These are phyloP conservation scores for Blastobotrys chiropterorum DNA, from an alignment of 805 yeast genomes.

Conservation along the genomic window DNA sequence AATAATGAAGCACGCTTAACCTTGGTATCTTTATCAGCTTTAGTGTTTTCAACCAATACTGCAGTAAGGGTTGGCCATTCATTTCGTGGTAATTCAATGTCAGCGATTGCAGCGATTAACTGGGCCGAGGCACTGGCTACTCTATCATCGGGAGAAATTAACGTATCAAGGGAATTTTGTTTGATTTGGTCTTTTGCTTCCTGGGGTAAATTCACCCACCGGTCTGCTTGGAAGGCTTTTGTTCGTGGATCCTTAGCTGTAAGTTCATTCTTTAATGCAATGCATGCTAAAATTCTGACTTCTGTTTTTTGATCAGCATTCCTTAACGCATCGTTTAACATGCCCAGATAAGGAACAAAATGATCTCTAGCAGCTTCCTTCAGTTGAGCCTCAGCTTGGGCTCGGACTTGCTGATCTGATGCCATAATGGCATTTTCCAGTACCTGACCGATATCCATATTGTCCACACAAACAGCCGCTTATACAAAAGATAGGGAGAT, in stretches of 20 bases:
- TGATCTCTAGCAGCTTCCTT: conserved; percentile 63
- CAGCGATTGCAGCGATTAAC: conserved; percentile 95
- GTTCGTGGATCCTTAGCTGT: conserved; percentile 70
- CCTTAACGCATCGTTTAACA: conserved; percentile 65
- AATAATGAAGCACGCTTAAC: conserved; percentile 82
- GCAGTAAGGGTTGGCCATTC: conserved; percentile 88
- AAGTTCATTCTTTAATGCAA: conserved; percentile 80
- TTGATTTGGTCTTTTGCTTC: conserved; percentile 59
- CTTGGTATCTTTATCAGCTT: conserved; percentile 65
- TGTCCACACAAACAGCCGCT: neutral
- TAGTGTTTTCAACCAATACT: conserved; percentile 79
- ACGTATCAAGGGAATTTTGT: conserved; percentile 50
- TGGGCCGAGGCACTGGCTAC: conserved; percentile 90
- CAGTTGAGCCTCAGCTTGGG: conserved; percentile 74
- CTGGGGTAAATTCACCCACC: conserved; percentile 64
- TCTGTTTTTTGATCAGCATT: conserved; percentile 61
- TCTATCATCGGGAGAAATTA: conserved; percentile 60
- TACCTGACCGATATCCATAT: conserved; percentile 54
- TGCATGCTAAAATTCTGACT: conserved; percentile 86
- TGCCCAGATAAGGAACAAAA: conserved; percentile 64
- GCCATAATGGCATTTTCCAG: conserved; percentile 75
- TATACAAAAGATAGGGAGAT: neutral
- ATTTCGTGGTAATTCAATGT: conserved; percentile 78
- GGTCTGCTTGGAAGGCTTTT: conserved; percentile 51
- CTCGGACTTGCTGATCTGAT: conserved; percentile 54